phyloP scores from a whole-genome alignment of 2,329 filamentous ascomycete species.

The Cladosporium colombiae region DNA sequence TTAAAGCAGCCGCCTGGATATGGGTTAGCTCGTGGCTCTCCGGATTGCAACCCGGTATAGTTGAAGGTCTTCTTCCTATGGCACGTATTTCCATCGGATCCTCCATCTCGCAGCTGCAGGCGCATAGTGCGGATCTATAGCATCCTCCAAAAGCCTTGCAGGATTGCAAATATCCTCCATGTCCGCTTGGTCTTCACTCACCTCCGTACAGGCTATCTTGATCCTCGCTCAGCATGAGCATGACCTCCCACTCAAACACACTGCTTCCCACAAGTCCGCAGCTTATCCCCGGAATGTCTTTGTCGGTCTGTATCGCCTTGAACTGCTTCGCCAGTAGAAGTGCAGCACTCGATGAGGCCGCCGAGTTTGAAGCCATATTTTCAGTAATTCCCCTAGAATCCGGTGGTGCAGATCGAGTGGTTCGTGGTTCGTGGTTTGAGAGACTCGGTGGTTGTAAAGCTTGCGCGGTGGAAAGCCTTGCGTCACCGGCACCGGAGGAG shows the following conservation, averaged over 20 bases:
- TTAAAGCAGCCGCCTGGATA: conserved; percentile 83
- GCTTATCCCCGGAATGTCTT: conserved; percentile 91
- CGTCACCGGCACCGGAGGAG: background rate
- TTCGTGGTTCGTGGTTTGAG: background rate
- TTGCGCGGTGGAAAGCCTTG: background rate
- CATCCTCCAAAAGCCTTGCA: background rate
- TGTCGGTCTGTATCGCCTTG: conserved; percentile 89
- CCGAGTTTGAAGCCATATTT: background rate
- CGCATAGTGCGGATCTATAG: background rate
- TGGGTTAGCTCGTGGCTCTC: background rate
- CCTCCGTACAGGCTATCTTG: conserved; percentile 79
- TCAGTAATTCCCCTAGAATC: background rate
- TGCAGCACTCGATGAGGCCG: conserved; percentile 56
- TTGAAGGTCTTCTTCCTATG: background rate
- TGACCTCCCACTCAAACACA: conserved; percentile 97
- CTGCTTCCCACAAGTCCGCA: conserved; percentile 84
- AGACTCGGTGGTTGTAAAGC: background rate
- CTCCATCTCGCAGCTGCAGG: background rate
- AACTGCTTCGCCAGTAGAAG: conserved; percentile 80
- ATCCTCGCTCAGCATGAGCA: conserved; percentile 96
- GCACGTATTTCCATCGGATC: background rate
- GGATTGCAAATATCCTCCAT: background rate
- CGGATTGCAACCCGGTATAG: background rate
- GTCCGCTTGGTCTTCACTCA: conserved; percentile 46
- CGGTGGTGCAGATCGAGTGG: background rate